These are phyloP conservation scores for Amanita thiersii DNA, from an alignment of 768 basidiomycete species.

Conservation along the genomic window DNA sequence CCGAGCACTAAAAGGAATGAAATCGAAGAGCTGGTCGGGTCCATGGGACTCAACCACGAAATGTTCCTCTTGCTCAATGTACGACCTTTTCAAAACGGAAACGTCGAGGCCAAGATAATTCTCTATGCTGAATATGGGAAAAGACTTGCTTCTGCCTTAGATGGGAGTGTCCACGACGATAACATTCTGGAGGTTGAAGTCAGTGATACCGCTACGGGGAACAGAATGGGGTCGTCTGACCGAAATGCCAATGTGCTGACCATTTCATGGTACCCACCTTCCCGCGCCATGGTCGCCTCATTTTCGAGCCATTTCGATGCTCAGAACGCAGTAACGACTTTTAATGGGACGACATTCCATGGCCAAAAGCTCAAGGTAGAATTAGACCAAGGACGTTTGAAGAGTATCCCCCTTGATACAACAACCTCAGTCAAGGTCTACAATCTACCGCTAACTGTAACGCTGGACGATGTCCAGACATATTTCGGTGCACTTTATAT, in stretches of 20 bases:
- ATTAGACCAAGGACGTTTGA: conserved; percentile 28
- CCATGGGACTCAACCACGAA: conserved; percentile 30
- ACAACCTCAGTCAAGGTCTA: background rate
- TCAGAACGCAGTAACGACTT: conserved; percentile 21
- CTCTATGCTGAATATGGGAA: conserved; percentile 31
- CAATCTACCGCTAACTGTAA: background rate
- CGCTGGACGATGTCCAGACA: background rate
- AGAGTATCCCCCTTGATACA: background rate
- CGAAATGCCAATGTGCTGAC: conserved; percentile 31
- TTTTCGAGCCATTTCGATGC: conserved; percentile 28
- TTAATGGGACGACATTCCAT: conserved; percentile 26
- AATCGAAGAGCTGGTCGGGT: conserved; percentile 13
- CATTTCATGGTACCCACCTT: conserved; percentile 45
- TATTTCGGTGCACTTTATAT: background rate
- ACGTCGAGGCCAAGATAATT: conserved; percentile 34
- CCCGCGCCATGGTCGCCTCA: conserved; percentile 33
- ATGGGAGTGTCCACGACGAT: conserved; percentile 40
- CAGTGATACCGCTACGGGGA: conserved; percentile 23
- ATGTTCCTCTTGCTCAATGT: conserved; percentile 26
- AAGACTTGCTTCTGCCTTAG: conserved; percentile 31
- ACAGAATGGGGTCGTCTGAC: conserved; percentile 30
- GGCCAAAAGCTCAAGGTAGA: conserved; percentile 39
- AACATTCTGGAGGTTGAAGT: conserved; percentile 34
- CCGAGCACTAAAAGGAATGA: conserved; percentile 7
- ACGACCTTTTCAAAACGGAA: conserved; percentile 17